Conservation (phyloP, 805 yeast genomes). For the Pichia exigua region DNA sequence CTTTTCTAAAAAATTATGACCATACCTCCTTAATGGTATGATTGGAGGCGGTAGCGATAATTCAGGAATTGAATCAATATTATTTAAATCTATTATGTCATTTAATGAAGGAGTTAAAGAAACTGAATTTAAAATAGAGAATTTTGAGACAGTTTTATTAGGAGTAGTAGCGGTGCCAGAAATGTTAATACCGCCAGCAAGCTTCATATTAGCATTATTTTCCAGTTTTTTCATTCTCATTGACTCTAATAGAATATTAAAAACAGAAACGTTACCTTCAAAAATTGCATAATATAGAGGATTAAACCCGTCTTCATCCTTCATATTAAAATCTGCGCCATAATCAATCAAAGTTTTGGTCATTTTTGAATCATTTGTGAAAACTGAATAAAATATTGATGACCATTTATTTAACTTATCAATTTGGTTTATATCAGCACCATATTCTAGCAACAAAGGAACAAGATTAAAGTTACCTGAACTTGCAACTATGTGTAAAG, state of each 20-base stretch:
- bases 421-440: conserved; percentile 66
- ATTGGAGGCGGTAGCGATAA: conserved; percentile 93
- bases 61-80: conserved; percentile 77
- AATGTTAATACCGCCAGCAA: neutral
- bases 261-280: conserved; percentile 85
- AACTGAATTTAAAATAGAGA: neutral
- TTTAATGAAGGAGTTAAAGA: conserved; percentile 7
- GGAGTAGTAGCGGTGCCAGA: too few relatives aligned
- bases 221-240: conserved; percentile 5
- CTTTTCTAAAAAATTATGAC: conserved; percentile 90
- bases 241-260: conserved; percentile 52
- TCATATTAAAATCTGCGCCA: conserved; percentile 61
- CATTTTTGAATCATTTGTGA: conserved; percentile 69
- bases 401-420: conserved; percentile 93
- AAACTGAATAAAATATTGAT: conserved; percentile 83
- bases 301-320: conserved; percentile 72
- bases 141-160: neutral
- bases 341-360: conserved; percentile 61
- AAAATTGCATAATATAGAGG: conserved; percentile 88
- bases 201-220: neutral
- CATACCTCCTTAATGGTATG: conserved; percentile 86
- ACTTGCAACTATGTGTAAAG: conserved; percentile 82
- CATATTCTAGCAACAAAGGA: conserved; percentile 58
- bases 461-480: conserved; percentile 70
- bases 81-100: conserved; percentile 20